Conservation (phyloP, 257 asterid genomes). For the Nicotiana benthamiana region DNA sequence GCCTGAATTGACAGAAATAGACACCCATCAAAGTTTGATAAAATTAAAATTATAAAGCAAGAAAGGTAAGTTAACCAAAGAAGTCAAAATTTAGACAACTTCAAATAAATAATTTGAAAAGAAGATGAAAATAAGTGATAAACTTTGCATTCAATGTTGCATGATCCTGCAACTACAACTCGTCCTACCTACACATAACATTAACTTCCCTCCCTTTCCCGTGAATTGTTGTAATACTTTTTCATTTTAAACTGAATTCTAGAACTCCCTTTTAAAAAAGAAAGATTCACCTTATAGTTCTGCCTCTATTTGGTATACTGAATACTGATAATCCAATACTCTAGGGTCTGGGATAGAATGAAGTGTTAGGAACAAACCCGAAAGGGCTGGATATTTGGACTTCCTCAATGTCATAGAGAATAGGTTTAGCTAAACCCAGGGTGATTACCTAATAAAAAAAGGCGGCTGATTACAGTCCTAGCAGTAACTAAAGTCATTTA, state of each 20-base stretch:
- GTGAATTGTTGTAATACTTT: not conserved
- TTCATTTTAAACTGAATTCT: not conserved
- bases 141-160: not conserved
- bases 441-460: not conserved
- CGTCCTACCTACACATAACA: not conserved
- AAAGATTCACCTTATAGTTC: not conserved
- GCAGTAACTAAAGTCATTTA: not conserved
- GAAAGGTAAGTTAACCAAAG: not conserved
- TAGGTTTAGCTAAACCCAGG: not conserved
- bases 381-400: not conserved
- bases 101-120: not conserved
- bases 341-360: not conserved
- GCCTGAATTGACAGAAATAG: slow-evolving; percentile 45
- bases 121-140: not conserved
- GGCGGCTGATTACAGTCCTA: not conserved
- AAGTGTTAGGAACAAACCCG: not conserved
- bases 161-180: not conserved
- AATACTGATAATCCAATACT: not conserved
- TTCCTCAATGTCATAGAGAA: not conserved
- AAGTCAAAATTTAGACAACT: not conserved
- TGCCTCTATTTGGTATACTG: not conserved
- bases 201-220: not conserved
- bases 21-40: slow-evolving; percentile 11
- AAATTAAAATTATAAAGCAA: not conserved
- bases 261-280: not conserved